A percentile compares a stretch with the other conserved stretches of the same genome.
Conservation (phyloP, 352 stramenopile genomes). For the Globisporangium nagaii region DNA sequence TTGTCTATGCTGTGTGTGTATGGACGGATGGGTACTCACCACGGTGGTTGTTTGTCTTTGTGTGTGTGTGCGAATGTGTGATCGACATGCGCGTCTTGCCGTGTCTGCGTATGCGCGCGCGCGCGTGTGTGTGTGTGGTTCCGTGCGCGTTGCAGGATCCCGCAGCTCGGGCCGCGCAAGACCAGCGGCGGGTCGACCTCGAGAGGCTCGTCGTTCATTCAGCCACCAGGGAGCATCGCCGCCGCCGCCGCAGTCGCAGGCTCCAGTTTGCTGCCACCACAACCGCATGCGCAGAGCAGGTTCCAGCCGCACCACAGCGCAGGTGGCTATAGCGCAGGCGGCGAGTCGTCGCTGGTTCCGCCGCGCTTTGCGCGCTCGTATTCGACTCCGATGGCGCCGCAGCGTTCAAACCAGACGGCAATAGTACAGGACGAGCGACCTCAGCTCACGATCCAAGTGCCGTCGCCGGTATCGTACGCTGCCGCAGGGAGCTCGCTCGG, state of each 20-base stretch:
- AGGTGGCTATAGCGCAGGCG: neutral
- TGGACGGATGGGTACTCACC: no score
- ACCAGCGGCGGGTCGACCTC: neutral
- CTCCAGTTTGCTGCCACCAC: conserved; percentile 1
- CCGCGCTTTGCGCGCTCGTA: conserved; percentile 13
- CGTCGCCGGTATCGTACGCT: conserved; percentile 1
- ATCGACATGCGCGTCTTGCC: neutral
- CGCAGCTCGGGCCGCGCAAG: conserved; percentile 14
- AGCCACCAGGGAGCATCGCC: conserved; percentile 6
- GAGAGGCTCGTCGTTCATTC: conserved; percentile 14
- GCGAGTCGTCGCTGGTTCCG: neutral
- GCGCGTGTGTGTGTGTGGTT: neutral
- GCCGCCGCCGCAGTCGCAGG: neutral
- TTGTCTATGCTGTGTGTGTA: no score
- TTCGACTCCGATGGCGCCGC: conserved; percentile 9
- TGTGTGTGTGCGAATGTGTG: neutral
- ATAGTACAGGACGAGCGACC: conserved; percentile 5
- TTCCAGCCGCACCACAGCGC: neutral
- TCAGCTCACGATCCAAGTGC: conserved; percentile 13
- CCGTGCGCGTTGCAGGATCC: conserved; percentile 10
- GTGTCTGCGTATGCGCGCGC: neutral
- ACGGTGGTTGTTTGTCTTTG: neutral
- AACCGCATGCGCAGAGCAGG: conserved; percentile 2
- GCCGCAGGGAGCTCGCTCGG: neutral
- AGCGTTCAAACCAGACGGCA: conserved; percentile 4